Evolutionary conservation across 2,329 filamentous ascomycete genomes (phyloP).

Genomic region (Phialophora macrospora): DNA sequence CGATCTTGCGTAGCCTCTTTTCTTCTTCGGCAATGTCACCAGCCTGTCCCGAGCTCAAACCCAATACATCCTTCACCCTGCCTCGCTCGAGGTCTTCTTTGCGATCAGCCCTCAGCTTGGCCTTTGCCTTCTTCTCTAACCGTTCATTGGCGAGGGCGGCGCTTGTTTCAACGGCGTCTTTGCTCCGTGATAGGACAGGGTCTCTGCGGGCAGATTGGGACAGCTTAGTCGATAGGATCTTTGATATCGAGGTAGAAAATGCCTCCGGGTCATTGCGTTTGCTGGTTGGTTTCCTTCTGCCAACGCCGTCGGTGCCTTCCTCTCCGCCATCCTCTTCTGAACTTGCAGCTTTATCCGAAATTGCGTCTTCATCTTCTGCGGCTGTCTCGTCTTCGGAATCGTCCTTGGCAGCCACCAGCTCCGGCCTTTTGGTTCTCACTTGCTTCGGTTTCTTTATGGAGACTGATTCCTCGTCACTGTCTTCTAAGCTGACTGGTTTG

Average conservation of each 20-base stretch:
- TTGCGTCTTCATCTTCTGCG: slow-evolving; percentile 40
- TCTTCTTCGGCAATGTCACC: slow-evolving; percentile 70
- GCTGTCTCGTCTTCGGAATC: slow-evolving; percentile 21
- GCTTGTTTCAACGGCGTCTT: slow-evolving; percentile 72
- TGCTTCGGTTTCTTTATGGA: slow-evolving; percentile 39
- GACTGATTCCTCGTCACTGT: slow-evolving; percentile 48
- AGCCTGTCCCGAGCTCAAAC: slow-evolving; percentile 60
- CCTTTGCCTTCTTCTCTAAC: slow-evolving; percentile 79
- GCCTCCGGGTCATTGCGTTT: slow-evolving; percentile 92
- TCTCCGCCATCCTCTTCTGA: slow-evolving; percentile 44
- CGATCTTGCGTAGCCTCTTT: slow-evolving; percentile 80
- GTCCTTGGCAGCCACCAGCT: slow-evolving; percentile 39
- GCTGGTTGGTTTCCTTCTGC: slow-evolving; percentile 42
- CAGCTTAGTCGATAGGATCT: slow-evolving; percentile 89
- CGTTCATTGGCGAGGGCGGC: slow-evolving; percentile 74
- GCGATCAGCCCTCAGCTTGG: slow-evolving; percentile 80
- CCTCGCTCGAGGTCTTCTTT: slow-evolving; percentile 81
- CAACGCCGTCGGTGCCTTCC: slow-evolving; percentile 48
- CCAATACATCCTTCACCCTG: slow-evolving; percentile 82
- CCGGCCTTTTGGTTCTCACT: slow-evolving; percentile 39
- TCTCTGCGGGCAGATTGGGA: slow-evolving; percentile 80
- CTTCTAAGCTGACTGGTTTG: slow-evolving; percentile 56
- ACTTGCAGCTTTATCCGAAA: slow-evolving; percentile 29
- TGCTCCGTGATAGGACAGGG: slow-evolving; percentile 86
- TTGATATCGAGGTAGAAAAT: slow-evolving; percentile 90